phyloP scores from a whole-genome alignment of 805 yeast genomes.

The Lipomyces sp. region DNA sequence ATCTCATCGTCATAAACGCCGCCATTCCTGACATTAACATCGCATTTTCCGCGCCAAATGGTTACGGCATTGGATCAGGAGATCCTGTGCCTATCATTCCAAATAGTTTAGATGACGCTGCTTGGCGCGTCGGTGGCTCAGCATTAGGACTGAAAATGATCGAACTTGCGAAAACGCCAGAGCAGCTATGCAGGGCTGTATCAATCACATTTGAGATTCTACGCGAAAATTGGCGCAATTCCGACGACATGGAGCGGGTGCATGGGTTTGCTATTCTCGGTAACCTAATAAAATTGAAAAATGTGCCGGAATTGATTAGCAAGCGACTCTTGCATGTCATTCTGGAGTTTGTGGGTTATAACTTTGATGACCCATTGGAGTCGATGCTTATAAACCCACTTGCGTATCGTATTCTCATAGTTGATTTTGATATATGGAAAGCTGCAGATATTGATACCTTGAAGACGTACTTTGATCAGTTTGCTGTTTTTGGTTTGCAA shows the following conservation, averaged over 20 bases:
- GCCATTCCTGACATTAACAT: conserved; percentile 27
- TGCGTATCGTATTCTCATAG: conserved; percentile 57
- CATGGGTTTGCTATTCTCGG: conserved; percentile 61
- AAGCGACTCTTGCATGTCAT: conserved; percentile 50
- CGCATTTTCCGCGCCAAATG: conserved; percentile 20
- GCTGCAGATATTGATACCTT: conserved; percentile 45
- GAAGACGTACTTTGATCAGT: conserved; percentile 54
- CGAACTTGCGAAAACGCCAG: conserved; percentile 44
- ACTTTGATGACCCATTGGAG: conserved; percentile 48
- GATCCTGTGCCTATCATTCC: conserved; percentile 27
- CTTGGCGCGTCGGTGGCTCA: conserved; percentile 49
- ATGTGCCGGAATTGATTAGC: conserved; percentile 33
- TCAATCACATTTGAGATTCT: conserved; percentile 46
- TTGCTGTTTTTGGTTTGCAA: conserved; percentile 50
- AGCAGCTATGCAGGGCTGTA: conserved; percentile 40
- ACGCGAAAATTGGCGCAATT: conserved; percentile 49
- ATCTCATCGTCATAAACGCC: conserved; percentile 22
- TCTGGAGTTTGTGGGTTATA: conserved; percentile 55
- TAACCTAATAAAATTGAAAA: conserved; percentile 51
- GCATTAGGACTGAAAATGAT: conserved; percentile 47
- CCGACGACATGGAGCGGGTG: conserved; percentile 55
- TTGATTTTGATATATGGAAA: conserved; percentile 63
- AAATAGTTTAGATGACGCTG: conserved; percentile 27
- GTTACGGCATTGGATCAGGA: conserved; percentile 25
- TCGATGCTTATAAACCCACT: conserved; percentile 55